Percentiles rank a stretch among this genome's conserved stretches.
Conservation (phyloP, 2,329 filamentous ascomycete species). For the Neonectria neomacrospora region DNA sequence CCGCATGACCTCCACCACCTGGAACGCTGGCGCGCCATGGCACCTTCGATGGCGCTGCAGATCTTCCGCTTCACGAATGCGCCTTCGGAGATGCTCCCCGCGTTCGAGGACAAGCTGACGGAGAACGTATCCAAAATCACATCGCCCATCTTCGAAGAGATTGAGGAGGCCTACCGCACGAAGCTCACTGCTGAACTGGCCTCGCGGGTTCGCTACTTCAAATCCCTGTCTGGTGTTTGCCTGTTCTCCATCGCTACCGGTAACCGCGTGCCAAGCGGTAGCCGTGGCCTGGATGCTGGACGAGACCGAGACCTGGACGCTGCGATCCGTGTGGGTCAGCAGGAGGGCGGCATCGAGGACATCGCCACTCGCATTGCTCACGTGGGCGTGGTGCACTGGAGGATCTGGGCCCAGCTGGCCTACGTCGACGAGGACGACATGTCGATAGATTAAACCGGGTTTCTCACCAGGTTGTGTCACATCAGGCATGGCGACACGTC, state of each 20-base stretch:
- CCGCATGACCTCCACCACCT: constrained; percentile 54
- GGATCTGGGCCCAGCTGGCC: constrained; percentile 82
- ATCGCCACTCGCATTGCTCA: constrained; percentile 84
- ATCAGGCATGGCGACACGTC: background rate
- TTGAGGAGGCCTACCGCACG: constrained; percentile 61
- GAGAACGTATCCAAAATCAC: constrained; percentile 57
- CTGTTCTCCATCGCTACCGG: constrained; percentile 68
- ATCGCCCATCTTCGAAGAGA: constrained; percentile 58
- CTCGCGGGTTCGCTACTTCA: constrained; percentile 63
- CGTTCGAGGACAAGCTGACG: constrained; percentile 62
- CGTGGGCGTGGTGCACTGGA: constrained; percentile 87
- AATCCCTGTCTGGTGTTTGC: constrained; percentile 61
- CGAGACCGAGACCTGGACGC: constrained; percentile 50
- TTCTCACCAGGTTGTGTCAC: background rate
- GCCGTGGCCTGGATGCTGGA: constrained; percentile 49
- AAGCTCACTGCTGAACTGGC: constrained; percentile 61
- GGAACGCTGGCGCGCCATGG: constrained; percentile 64
- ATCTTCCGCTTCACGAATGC: constrained; percentile 68
- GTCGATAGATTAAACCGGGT: constrained; percentile 44
- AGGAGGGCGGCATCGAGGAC: constrained; percentile 68
- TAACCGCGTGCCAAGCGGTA: constrained; percentile 55
- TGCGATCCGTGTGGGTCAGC: constrained; percentile 55
- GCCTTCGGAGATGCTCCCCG: constrained; percentile 58
- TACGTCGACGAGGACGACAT: constrained; percentile 65
- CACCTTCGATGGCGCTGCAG: constrained; percentile 65